phyloP scores from a whole-genome alignment of 2,329 filamentous ascomycete genomes.

The Trichoderma sp. region DNA sequence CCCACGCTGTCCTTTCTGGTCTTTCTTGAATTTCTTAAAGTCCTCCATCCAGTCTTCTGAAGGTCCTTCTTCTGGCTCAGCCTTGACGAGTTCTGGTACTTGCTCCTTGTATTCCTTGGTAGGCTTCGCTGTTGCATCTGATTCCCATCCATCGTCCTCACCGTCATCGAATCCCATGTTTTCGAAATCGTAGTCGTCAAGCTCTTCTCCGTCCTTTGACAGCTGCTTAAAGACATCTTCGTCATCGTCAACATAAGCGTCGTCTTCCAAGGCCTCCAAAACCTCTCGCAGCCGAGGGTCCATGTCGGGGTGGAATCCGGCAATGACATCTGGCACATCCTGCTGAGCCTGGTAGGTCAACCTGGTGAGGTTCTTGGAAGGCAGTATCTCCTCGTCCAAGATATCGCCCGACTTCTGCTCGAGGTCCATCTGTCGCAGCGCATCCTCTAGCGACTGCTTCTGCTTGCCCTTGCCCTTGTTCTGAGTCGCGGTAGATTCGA shows the following conservation, averaged over 20 bases:
- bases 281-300: constrained; percentile 89
- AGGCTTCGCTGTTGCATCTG: constrained; percentile 87
- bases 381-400: constrained; percentile 73
- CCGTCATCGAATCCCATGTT: constrained; percentile 60
- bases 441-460: constrained; percentile 81
- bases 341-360: constrained; percentile 90
- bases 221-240: constrained; percentile 83
- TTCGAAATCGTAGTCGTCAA: constrained; percentile 81
- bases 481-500: constrained; percentile 69
- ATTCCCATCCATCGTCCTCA: constrained; percentile 87
- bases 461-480: constrained; percentile 72
- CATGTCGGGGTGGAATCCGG: constrained; percentile 97
- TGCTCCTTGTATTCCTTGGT: constrained; percentile 57
- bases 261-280: constrained; percentile 90
- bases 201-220: constrained; percentile 68
- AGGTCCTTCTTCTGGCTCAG: constrained; percentile 59
- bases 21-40: constrained; percentile 92
- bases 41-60: constrained; percentile 87
- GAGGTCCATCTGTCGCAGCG: constrained; percentile 65
- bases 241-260: constrained; percentile 86
- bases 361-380: constrained; percentile 76
- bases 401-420: constrained; percentile 58
- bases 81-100: constrained; percentile 53
- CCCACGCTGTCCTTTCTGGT: constrained; percentile 56
- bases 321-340: constrained; percentile 85